Base-by-base conservation (phyloP, 352 stramenopile species). In the Phytophthora ramorum region DNA sequence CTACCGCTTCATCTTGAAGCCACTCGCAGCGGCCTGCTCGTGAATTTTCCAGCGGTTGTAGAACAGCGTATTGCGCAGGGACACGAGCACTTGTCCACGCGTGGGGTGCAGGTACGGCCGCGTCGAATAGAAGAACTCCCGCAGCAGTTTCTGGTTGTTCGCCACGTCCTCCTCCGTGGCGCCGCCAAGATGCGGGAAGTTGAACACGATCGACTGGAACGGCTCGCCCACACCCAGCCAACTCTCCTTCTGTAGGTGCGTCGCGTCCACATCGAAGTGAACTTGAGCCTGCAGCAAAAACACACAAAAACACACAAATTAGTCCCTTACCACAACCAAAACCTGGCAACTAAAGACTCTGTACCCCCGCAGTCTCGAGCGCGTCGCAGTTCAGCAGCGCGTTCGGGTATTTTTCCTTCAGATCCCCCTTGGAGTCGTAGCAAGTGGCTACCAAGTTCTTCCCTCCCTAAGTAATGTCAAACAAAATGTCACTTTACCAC, bases 41-140 rank as follows among this genome's bases (percentile, higher is more conserved):
- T 90, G 71, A 32, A 96, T 83, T 28, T 87, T 72, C 89, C 89
- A 96, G 41, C 85, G 82, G 58, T 94, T 92, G 75, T 95, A 95
- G 54, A 95, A 96, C 8, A 83, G 58, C 12, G 82, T 95, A 51
- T 92, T 86, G 20, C 87, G 83, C 20, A 95, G 65, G 14, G 89
- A 74, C 1, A 96, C 86, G 1, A 92, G 73, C 54, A 91, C 83
- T 68, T 92, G 79, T 7, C 85, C 84, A 17, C 78, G 76, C 8
- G 63, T 83, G 13, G 77, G 73, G 37, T 93, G 76, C 57, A 95
- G 28, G 57, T 84, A 91, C 48, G 58, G 44, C 4, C 81, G 76
- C 17, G 80, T 78, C 16, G 84, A 91, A 52, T 78, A 85, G 57
- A 96, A 96, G 63, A 96, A 96, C 13, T 78, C 53, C 24, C 73